Evolutionary conservation across 2,329 filamentous ascomycete genomes (phyloP).

Genomic region (Cladobotryum protrusum): DNA sequence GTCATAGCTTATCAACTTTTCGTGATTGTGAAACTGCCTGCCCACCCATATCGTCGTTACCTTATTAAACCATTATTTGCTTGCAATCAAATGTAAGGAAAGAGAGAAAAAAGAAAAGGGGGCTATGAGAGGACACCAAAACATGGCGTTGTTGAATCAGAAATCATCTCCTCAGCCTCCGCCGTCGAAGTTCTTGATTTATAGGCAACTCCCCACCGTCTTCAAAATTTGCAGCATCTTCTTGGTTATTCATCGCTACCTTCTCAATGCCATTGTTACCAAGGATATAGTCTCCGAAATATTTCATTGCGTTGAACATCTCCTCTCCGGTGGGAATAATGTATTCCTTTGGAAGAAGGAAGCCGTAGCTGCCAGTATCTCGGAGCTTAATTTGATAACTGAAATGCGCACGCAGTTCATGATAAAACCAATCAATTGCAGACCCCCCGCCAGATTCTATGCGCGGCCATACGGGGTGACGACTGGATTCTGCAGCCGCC

Average conservation of each 20-base stretch:
- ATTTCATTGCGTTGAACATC: slow-evolving; percentile 73
- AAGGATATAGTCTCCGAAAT: slow-evolving; percentile 74
- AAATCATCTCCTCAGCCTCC: slow-evolving; percentile 21
- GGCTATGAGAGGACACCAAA: not conserved
- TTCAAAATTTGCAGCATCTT: slow-evolving; percentile 12
- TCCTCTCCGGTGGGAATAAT: slow-evolving; percentile 89
- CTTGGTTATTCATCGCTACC: slow-evolving; percentile 19
- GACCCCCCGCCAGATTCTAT: slow-evolving; percentile 77
- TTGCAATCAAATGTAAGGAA: not conserved
- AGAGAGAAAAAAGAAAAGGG: not conserved
- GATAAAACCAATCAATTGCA: slow-evolving; percentile 92
- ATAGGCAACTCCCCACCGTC: slow-evolving; percentile 13
- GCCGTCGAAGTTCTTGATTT: slow-evolving; percentile 26
- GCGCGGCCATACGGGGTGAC: slow-evolving; percentile 28
- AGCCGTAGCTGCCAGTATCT: slow-evolving; percentile 91
- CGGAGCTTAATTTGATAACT: slow-evolving; percentile 92
- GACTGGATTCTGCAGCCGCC: slow-evolving; percentile 18
- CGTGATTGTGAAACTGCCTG: too few relatives aligned
- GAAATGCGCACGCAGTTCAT: slow-evolving; percentile 73
- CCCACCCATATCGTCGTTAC: too few relatives aligned
- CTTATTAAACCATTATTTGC: not conserved
- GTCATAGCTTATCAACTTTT: too few relatives aligned
- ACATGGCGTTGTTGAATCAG: not conserved
- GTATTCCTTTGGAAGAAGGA: slow-evolving; percentile 77
- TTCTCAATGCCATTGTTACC: slow-evolving; percentile 62